Conservation (phyloP, 1,284 basidiomycete species). For the Austropuccinia psidii region DNA sequence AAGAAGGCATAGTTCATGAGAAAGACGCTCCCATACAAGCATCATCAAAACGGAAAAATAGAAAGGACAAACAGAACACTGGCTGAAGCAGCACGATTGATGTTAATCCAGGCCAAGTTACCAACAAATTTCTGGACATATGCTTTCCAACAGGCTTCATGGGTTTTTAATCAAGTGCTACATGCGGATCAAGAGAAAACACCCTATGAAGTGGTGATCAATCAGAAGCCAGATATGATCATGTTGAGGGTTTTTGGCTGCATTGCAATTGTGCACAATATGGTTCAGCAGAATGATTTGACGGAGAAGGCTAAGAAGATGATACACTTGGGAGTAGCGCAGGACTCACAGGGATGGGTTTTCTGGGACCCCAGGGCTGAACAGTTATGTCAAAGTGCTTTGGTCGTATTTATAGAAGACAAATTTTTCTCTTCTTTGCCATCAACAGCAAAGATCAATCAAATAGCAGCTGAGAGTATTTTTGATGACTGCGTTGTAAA, state of each 20-base stretch:
- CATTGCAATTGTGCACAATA: not conserved
- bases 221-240: not conserved
- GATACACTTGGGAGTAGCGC: not conserved
- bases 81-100: not conserved
- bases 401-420: no score
- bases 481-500: no score
- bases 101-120: not conserved
- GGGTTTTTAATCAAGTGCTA: not conserved
- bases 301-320: not conserved
- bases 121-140: not conserved
- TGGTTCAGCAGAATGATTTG: not conserved
- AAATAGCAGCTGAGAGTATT: no score
- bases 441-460: no score
- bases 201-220: conserved; percentile 1
- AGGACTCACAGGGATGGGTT: conserved; percentile 1
- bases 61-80: not conserved
- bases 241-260: conserved; percentile 1
- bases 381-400: no score
- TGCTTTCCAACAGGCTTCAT: not conserved
- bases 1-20: conserved; percentile 1
- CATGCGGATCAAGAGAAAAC: conserved; percentile 4
- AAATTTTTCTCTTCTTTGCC: no score
- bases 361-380: not conserved
- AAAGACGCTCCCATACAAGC: not conserved
- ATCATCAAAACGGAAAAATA: not conserved